Conservation (phyloP, 805 yeast genomes). For the Starmerella riodocensis region DNA sequence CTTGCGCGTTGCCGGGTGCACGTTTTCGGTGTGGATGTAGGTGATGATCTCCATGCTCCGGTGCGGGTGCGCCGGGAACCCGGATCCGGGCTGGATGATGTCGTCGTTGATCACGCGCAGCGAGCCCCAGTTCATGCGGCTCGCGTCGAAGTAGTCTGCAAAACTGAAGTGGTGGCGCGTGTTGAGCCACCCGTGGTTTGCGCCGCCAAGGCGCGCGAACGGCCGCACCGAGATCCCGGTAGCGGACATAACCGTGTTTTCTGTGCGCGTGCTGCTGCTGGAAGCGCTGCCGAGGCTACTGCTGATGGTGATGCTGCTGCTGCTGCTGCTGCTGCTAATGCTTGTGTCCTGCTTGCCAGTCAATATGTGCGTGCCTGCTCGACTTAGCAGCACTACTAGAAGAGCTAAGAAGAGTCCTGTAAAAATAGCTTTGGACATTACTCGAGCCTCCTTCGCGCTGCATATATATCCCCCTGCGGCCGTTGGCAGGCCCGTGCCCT, state of each 20-base stretch:
- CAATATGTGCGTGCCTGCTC: too few species aligned
- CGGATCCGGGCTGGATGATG: slow-evolving; percentile 11
- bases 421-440: too few species aligned
- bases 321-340: too few species aligned
- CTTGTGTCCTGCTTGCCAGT: too few species aligned
- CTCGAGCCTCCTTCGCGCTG: too few species aligned
- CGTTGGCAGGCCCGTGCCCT: too few species aligned
- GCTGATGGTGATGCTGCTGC: too few species aligned
- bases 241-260: slow-evolving; percentile 4
- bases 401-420: too few species aligned
- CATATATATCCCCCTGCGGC: too few species aligned
- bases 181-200: slow-evolving; percentile 17
- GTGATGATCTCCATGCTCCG: slow-evolving; percentile 17
- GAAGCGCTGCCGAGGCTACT: too few species aligned
- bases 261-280: too few species aligned
- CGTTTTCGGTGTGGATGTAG: slow-evolving; percentile 9
- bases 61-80: slow-evolving; percentile 20
- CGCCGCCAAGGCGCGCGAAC: slow-evolving; percentile 14
- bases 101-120: slow-evolving; percentile 18
- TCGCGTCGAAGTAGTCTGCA: slow-evolving; percentile 16
- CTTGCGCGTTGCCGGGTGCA: slow-evolving; percentile 12
- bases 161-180: slow-evolving; percentile 17
- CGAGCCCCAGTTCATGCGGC: slow-evolving; percentile 19
- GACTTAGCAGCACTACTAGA: too few species aligned
- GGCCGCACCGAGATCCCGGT: slow-evolving; percentile 11